Conservation (phyloP, 495 filamentous ascomycete genomes). For the Daldinia bambusicola region DNA sequence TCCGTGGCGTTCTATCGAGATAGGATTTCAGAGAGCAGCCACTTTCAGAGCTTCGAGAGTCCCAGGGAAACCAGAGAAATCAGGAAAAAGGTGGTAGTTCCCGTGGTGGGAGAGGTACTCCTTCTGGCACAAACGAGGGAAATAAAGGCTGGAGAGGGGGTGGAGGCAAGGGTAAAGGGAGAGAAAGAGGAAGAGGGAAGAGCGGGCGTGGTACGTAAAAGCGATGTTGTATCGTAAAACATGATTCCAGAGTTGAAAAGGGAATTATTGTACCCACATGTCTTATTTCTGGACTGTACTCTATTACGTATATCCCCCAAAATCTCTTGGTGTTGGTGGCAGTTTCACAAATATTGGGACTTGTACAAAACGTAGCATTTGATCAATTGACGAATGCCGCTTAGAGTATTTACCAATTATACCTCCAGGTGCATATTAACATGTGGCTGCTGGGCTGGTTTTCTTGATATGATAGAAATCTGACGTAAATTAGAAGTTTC, state of each 20-base stretch:
- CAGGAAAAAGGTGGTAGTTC: slow-evolving; percentile 2
- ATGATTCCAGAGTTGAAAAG: slow-evolving; percentile 16
- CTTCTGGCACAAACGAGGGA: neutral
- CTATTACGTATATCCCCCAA: neutral
- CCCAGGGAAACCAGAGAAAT: slow-evolving; percentile 9
- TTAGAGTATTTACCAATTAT: neutral
- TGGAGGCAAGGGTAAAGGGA: neutral
- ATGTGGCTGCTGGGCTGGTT: too few species aligned
- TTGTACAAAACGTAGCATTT: neutral
- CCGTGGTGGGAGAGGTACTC: slow-evolving; percentile 12
- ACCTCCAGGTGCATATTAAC: too few species aligned
- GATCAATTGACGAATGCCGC: neutral
- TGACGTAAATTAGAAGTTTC: too few species aligned
- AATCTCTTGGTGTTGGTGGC: neutral
- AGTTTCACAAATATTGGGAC: neutral
- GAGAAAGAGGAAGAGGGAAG: neutral
- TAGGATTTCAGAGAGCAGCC: slow-evolving; percentile 44
- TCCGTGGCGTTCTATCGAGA: slow-evolving; percentile 57
- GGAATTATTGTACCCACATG: neutral
- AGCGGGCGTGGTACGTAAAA: neutral
- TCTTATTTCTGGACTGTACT: neutral
- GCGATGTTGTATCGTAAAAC: slow-evolving; percentile 10
- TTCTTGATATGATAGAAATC: too few species aligned
- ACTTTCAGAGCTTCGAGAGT: neutral
- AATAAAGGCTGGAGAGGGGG: neutral